Evolutionary conservation across 495 filamentous ascomycete genomes (phyloP).

Genomic region (Daldinia vernicosa): DNA sequence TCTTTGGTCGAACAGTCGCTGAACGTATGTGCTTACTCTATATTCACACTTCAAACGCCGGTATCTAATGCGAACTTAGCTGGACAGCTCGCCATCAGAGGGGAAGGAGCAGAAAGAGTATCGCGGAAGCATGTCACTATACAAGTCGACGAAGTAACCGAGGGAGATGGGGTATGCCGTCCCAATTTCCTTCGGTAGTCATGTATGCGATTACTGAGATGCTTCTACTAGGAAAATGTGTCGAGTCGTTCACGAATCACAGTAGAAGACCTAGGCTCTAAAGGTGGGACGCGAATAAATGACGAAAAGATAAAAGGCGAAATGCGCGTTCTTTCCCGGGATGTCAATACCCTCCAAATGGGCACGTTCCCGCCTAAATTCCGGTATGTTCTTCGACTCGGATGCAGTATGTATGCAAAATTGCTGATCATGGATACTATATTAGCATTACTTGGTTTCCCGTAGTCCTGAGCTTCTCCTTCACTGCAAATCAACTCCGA

Average conservation of each 20-base stretch:
- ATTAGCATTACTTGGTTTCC: constrained; percentile 82
- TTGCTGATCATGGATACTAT: constrained; percentile 12
- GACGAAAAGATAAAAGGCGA: constrained; percentile 70
- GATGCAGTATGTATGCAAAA: background rate
- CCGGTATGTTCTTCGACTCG: constrained; percentile 46
- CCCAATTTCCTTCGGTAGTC: background rate
- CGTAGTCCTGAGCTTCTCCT: constrained; percentile 81
- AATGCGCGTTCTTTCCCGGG: constrained; percentile 58
- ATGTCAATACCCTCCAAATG: constrained; percentile 71
- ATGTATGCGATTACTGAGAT: constrained; percentile 23
- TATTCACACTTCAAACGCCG: background rate
- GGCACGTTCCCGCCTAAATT: constrained; percentile 69
- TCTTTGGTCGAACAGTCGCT: constrained; percentile 72
- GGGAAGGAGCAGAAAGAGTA: constrained; percentile 68
- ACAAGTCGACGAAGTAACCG: constrained; percentile 68
- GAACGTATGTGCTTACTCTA: constrained; percentile 53
- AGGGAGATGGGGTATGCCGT: constrained; percentile 73
- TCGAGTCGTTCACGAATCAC: constrained; percentile 69
- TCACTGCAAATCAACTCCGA: constrained; percentile 76
- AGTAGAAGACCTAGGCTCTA: constrained; percentile 76
- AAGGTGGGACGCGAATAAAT: constrained; percentile 81
- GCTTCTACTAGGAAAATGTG: constrained; percentile 59
- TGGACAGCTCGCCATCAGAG: constrained; percentile 68
- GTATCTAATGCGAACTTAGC: constrained; percentile 42
- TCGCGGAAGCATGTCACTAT: constrained; percentile 92